These are phyloP conservation scores for Xylaria palmicola DNA, from an alignment of 495 filamentous ascomycete genomes.

Conservation along the genomic window DNA sequence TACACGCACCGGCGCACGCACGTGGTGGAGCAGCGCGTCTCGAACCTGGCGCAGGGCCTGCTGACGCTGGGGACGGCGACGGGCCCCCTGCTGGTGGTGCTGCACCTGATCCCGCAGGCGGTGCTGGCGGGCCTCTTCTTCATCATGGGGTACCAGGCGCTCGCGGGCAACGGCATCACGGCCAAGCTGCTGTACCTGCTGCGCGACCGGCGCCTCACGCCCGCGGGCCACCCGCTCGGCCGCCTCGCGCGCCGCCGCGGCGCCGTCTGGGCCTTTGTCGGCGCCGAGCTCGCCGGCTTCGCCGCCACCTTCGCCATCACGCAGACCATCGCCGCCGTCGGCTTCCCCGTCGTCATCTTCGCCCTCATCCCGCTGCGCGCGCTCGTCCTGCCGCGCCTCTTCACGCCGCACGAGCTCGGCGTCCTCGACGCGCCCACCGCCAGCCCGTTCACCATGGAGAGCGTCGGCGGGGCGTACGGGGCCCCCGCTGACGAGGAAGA, in stretches of 20 bases:
- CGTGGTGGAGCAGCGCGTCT: slow-evolving; percentile 89
- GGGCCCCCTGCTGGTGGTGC: slow-evolving; percentile 75
- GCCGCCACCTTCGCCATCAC: slow-evolving; percentile 91
- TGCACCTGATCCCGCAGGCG: slow-evolving; percentile 83
- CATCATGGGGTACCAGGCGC: slow-evolving; percentile 86
- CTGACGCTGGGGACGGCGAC: slow-evolving; percentile 86
- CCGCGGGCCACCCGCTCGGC: slow-evolving; percentile 64
- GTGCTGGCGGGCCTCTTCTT: slow-evolving; percentile 93
- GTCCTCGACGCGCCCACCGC: slow-evolving; percentile 79
- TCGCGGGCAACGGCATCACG: slow-evolving; percentile 79
- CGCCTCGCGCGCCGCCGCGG: slow-evolving; percentile 55
- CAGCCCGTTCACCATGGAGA: slow-evolving; percentile 82
- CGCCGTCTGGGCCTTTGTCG: slow-evolving; percentile 75
- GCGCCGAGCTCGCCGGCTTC: slow-evolving; percentile 76
- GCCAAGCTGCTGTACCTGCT: slow-evolving; percentile 74
- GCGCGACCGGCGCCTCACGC: slow-evolving; percentile 64
- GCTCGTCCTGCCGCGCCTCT: slow-evolving; percentile 68
- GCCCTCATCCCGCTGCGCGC: slow-evolving; percentile 75
- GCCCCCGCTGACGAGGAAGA: neutral
- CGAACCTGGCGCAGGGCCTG: slow-evolving; percentile 81
- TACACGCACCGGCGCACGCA: slow-evolving; percentile 61
- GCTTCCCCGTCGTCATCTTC: slow-evolving; percentile 87
- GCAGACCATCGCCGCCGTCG: slow-evolving; percentile 91
- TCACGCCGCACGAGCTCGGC: slow-evolving; percentile 65
- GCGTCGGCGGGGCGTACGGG: slow-evolving; percentile 66